phyloP scores from a whole-genome alignment of 208 protist genomes.

The Ichthyophonus hoferi region DNA sequence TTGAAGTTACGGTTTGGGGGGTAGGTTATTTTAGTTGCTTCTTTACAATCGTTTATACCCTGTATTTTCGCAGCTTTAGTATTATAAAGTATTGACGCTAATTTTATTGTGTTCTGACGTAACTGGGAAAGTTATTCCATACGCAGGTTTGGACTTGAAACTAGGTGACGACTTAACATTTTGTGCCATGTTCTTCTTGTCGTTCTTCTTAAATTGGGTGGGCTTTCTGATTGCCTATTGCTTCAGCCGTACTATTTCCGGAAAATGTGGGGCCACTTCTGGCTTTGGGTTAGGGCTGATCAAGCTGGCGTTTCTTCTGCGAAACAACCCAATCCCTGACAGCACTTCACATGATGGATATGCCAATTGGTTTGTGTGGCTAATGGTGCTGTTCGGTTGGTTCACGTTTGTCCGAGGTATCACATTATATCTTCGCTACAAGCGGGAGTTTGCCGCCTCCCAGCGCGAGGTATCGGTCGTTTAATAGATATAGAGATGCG shows the following conservation, averaged over 20 bases:
- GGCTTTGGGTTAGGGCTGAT: slow-evolving; percentile 35
- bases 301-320: slow-evolving; percentile 7
- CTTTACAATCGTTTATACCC: too few relatives aligned
- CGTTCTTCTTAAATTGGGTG: slow-evolving; percentile 39
- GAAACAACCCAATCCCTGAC: background rate
- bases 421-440: slow-evolving; percentile 26
- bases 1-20: too few relatives aligned
- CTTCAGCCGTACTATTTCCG: slow-evolving; percentile 31
- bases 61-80: too few relatives aligned
- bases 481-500: too few relatives aligned
- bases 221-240: slow-evolving; percentile 30
- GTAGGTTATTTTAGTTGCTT: too few relatives aligned
- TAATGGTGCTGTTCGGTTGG: slow-evolving; percentile 32
- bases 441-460: slow-evolving; percentile 14
- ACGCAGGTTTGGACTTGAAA: slow-evolving; percentile 2
- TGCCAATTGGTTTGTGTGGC: slow-evolving; percentile 15
- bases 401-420: slow-evolving; percentile 37
- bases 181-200: slow-evolving; percentile 16
- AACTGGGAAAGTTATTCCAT: too few relatives aligned
- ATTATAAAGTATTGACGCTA: too few relatives aligned
- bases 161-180: slow-evolving; percentile 28
- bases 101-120: too few relatives aligned
- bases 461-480: background rate
- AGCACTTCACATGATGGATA: background rate
- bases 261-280: slow-evolving; percentile 34